Conservation (phyloP, 352 stramenopile species). For the Globisporangium okanoganense region DNA sequence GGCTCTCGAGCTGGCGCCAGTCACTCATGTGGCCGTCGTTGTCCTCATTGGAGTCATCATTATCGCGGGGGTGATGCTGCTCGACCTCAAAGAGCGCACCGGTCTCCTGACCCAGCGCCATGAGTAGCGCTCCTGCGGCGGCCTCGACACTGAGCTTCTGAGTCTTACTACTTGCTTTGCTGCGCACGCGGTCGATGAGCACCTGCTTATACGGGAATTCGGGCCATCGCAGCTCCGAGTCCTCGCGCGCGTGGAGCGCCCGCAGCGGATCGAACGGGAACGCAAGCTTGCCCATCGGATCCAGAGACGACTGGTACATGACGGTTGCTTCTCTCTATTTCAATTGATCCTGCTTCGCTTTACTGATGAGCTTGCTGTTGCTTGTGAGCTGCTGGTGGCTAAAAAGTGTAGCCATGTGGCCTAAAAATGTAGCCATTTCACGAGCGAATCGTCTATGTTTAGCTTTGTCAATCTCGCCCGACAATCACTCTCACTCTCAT, state of each 20-base stretch:
- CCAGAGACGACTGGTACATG: constrained; percentile 51
- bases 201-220: constrained; percentile 75
- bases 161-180: constrained; percentile 19
- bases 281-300: constrained; percentile 29
- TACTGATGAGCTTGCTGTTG: no score
- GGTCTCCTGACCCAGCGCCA: constrained; percentile 36
- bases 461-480: not conserved
- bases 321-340: not conserved
- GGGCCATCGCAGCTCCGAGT: constrained; percentile 44
- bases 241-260: constrained; percentile 36
- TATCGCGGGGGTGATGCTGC: constrained; percentile 21
- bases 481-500: not conserved
- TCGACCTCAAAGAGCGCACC: constrained; percentile 42
- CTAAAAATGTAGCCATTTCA: constrained; percentile 8
- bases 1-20: constrained; percentile 27
- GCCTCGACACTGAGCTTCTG: constrained; percentile 27
- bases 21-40: not conserved
- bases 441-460: constrained; percentile 3
- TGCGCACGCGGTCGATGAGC: constrained; percentile 43
- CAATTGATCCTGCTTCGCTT: no score
- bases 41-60: constrained; percentile 1
- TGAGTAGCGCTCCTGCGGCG: constrained; percentile 49
- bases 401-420: no score
- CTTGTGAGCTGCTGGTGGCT: no score
- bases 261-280: constrained; percentile 61